Percentiles rank a stretch among this genome's conserved stretches.
Conservation (phyloP, 2,329 filamentous ascomycete genomes). For the Microsporum ferrugineum region DNA sequence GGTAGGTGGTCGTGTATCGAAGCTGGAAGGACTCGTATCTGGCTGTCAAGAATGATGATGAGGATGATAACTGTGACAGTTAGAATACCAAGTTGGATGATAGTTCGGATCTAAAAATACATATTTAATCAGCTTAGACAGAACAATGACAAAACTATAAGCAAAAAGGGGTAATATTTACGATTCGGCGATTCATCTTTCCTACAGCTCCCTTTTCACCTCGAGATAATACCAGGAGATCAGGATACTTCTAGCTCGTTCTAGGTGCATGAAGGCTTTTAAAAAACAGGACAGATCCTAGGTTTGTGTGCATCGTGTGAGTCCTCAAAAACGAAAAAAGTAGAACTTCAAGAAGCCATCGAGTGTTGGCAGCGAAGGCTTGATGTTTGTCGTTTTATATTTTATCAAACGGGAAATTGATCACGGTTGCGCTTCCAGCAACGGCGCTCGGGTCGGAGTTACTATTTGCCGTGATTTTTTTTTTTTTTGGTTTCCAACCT, state of each 20-base stretch:
- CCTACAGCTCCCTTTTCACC: slow-evolving; percentile 1
- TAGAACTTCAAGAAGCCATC: neutral
- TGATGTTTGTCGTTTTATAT: neutral
- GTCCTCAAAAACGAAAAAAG: neutral
- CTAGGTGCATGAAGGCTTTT: neutral
- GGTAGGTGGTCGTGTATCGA: slow-evolving; percentile 80
- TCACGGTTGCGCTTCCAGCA: neutral
- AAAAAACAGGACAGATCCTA: neutral
- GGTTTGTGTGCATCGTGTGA: neutral
- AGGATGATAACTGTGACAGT: slow-evolving; percentile 56
- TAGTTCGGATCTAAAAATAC: slow-evolving; percentile 47
- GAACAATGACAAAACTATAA: neutral
- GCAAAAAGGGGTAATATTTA: slow-evolving; percentile 17
- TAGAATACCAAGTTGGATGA: slow-evolving; percentile 61
- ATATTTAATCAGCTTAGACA: slow-evolving; percentile 9
- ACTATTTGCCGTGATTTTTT: slow-evolving; percentile 5
- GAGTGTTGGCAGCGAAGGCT: neutral
- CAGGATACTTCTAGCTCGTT: neutral
- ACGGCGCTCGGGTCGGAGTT: slow-evolving; percentile 5
- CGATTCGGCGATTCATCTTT: slow-evolving; percentile 36
- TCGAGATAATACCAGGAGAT: neutral
- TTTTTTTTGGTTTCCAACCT: neutral
- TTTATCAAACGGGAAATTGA: slow-evolving; percentile 3
- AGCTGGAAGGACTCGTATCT: slow-evolving; percentile 74
- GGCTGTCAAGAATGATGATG: slow-evolving; percentile 73